A percentile compares a stretch with the other conserved stretches of the same genome.
Evolutionary conservation across 176 grass and related monocot genomes (phyloP).

Genomic region (Hyparrhenia diplandra): DNA sequence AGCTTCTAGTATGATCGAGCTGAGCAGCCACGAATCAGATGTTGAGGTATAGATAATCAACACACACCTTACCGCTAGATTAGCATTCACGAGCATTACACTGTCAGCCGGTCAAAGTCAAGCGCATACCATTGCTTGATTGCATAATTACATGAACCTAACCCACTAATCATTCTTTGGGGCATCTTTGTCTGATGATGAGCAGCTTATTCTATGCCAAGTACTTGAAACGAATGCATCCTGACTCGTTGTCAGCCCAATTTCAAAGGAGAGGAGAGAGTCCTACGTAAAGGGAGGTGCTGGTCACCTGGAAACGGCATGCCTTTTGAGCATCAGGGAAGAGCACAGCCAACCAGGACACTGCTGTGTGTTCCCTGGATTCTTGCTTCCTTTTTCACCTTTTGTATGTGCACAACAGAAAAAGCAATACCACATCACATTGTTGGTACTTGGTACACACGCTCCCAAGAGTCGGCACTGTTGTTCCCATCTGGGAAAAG

Average conservation of each 20-base stretch:
- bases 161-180: slow-evolving; percentile 5
- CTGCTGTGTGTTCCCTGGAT: slow-evolving; percentile 2
- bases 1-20: not conserved
- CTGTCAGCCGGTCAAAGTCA: slow-evolving; percentile 33
- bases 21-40: not conserved
- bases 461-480: not conserved
- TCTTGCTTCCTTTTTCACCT: not conserved
- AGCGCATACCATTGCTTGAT: not conserved
- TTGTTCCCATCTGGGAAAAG: not conserved
- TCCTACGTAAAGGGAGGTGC: not conserved
- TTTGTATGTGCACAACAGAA: not conserved
- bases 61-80: not conserved
- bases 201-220: not conserved
- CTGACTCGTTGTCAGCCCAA: not conserved
- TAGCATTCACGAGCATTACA: not conserved
- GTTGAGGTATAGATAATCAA: not conserved
- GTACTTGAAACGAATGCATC: not conserved
- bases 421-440: too few species aligned
- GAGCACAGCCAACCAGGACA: not conserved
- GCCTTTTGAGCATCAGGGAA: slow-evolving; percentile 11
- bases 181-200: slow-evolving; percentile 24
- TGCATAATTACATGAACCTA: slow-evolving; percentile 44
- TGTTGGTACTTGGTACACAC: not conserved
- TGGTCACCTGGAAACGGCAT: not conserved
- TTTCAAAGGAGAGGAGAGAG: not conserved